Conservation (phyloP, 495 filamentous ascomycete species). For the Symbiotaphrina buchneri region DNA sequence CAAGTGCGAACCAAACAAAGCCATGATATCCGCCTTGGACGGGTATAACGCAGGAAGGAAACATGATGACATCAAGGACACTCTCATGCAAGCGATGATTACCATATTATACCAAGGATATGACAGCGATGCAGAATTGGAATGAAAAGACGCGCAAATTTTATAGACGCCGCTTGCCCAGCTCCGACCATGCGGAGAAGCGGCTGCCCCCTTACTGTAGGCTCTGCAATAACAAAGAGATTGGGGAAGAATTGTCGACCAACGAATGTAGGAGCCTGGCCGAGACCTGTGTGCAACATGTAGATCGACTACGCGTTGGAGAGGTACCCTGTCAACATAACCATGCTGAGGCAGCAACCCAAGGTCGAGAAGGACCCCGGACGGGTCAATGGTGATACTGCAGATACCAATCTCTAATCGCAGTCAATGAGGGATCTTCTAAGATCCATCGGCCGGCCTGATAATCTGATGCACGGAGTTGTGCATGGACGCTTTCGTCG, state of each 20-base stretch:
- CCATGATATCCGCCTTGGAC: too few species aligned
- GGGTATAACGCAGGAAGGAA: too few species aligned
- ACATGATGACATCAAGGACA: too few species aligned
- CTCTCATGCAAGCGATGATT: too few species aligned
- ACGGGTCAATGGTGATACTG: constrained; percentile 12
- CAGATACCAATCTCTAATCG: constrained; percentile 23
- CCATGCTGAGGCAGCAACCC: neutral
- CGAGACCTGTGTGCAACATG: neutral
- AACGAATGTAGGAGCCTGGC: neutral
- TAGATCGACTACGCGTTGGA: neutral
- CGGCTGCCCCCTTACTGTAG: too few species aligned
- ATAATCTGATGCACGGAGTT: constrained; percentile 38
- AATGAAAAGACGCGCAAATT: too few species aligned
- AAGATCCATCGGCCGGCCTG: constrained; percentile 49
- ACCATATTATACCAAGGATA: too few species aligned
- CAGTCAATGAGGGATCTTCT: constrained; percentile 37
- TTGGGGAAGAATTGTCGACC: neutral
- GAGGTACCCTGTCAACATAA: neutral
- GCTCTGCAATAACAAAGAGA: too few species aligned
- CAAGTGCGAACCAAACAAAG: too few species aligned
- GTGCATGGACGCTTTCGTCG: constrained; percentile 39
- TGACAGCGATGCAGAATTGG: too few species aligned
- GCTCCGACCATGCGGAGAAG: too few species aligned
- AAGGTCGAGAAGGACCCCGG: neutral
- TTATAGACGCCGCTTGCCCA: too few species aligned